Base-by-base conservation (phyloP, 2,329 filamentous ascomycete species). In the Colletotrichum lentis region DNA sequence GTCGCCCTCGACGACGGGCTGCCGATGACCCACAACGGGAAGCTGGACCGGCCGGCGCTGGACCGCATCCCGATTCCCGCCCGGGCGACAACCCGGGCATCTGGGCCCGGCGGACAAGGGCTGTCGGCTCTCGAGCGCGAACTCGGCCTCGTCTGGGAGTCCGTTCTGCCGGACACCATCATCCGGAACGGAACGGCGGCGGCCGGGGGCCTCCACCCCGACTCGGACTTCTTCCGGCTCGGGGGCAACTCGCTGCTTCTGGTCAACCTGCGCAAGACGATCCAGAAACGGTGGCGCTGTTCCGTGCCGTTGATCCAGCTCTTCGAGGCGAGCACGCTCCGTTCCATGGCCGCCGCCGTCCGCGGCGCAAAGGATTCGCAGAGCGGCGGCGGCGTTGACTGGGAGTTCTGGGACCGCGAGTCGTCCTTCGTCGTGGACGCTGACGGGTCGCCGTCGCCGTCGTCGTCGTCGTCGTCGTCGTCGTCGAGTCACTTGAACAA, bases 221-320 rank as follows among this genome's bases (percentile, higher is more conserved):
- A 70, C 3, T 73, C 80, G 4, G 76, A 80, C 71, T 83, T 84
- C 72, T 83, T 83, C 72, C 64, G 67, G 0, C 69, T 78, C 2
- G 81, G 81, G 2, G 82, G 81, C 5, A 82, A 76, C 62, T 84
- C 81, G 0, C 62, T 83, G 3, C 73, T 80, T 0, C 69, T 82
- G 1, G 72, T 83, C 12, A 69, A 74, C 3, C 76, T 86, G 0
- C 78, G 80, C 60, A 59, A 70, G 0, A 62, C 63, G 0, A 78
- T 86, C 37, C 70, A 71, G 1, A 58, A 75, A 1, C 41, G 41
- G 0, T 80, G 84, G 59, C 62, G 71, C 0, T 72, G 77, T 6
- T 54, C 49, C 1, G 10, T 83, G 0, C 69, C 72, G 0, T 71
- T 85, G 0, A n/a, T 72, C 1, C 70, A 81, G 0, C 73, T 86